Conservation (phyloP, 2,329 filamentous ascomycete species). For the Fusarium subtropicale region DNA sequence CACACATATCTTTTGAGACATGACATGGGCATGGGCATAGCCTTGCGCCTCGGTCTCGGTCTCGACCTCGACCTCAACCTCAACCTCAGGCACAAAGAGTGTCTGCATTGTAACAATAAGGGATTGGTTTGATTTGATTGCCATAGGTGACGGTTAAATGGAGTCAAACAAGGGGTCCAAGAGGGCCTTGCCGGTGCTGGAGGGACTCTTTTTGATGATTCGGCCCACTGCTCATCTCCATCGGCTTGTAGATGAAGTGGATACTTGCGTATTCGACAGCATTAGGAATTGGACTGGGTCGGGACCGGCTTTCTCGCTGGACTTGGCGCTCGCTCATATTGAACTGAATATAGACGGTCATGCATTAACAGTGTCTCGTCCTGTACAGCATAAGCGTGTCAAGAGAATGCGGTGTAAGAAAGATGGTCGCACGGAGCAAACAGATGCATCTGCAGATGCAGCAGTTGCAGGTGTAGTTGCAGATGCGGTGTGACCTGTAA, state of each 20-base stretch:
- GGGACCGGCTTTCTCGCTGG: neutral
- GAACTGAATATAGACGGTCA: slow-evolving; percentile 4
- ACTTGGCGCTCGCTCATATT: slow-evolving; percentile 8
- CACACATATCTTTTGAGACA: slow-evolving; percentile 17
- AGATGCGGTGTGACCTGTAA: slow-evolving; percentile 38
- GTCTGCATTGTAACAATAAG: neutral
- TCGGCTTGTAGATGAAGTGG: slow-evolving; percentile 33
- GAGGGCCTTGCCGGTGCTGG: slow-evolving; percentile 25
- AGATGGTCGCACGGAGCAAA: slow-evolving; percentile 30
- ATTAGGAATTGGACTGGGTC: slow-evolving; percentile 7
- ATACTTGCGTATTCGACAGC: slow-evolving; percentile 13
- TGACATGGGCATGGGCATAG: neutral
- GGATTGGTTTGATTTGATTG: slow-evolving; percentile 34
- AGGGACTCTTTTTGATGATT: slow-evolving; percentile 39
- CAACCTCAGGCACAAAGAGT: slow-evolving; percentile 28
- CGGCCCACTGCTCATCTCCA: slow-evolving; percentile 45
- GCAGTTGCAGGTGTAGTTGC: slow-evolving; percentile 25
- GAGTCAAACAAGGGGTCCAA: slow-evolving; percentile 29
- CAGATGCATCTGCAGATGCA: slow-evolving; percentile 24
- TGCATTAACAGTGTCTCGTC: slow-evolving; percentile 24
- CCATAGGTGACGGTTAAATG: slow-evolving; percentile 43
- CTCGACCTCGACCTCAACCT: slow-evolving; percentile 25
- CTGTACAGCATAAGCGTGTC: slow-evolving; percentile 25
- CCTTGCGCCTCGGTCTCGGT: slow-evolving; percentile 17
- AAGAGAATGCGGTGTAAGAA: slow-evolving; percentile 41